Conservation (phyloP, 2,329 filamentous ascomycete species). For the Venturiaceae sp. region DNA sequence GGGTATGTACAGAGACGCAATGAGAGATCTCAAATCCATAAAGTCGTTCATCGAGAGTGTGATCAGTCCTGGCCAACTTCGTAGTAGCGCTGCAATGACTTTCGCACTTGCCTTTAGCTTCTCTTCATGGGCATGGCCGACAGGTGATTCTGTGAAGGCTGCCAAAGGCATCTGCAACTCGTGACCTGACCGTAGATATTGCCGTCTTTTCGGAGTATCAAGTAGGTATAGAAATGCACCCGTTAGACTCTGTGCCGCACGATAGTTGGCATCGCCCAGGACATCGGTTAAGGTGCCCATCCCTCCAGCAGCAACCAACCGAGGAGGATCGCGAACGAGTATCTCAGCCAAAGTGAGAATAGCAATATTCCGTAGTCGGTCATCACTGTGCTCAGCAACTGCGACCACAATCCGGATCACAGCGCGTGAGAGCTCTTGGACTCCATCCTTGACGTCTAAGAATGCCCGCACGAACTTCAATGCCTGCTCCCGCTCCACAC, state of each 20-base stretch:
- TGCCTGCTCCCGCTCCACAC: conserved; percentile 92
- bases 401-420: conserved; percentile 85
- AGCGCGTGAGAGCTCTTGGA: conserved; percentile 75
- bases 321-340: conserved; percentile 70
- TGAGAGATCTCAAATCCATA: conserved; percentile 70
- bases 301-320: conserved; percentile 76
- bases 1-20: conserved; percentile 54
- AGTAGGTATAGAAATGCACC: conserved; percentile 83
- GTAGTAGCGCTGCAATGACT: conserved; percentile 83
- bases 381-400: conserved; percentile 77
- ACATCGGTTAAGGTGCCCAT: conserved; percentile 84
- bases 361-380: conserved; percentile 80
- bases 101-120: conserved; percentile 78
- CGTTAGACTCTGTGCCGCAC: conserved; percentile 81
- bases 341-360: conserved; percentile 90
- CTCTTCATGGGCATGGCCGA: conserved; percentile 45
- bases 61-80: conserved; percentile 89
- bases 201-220: conserved; percentile 71
- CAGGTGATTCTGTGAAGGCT: conserved; percentile 75
- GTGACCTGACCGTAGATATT: conserved; percentile 76
- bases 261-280: conserved; percentile 81
- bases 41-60: conserved; percentile 82
- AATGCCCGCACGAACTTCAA: conserved; percentile 94
- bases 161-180: conserved; percentile 82
- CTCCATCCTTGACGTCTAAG: conserved; percentile 87